These are phyloP conservation scores for Rhodocollybia butyracea DNA, from an alignment of 768 basidiomycete genomes.

Conservation along the genomic window DNA sequence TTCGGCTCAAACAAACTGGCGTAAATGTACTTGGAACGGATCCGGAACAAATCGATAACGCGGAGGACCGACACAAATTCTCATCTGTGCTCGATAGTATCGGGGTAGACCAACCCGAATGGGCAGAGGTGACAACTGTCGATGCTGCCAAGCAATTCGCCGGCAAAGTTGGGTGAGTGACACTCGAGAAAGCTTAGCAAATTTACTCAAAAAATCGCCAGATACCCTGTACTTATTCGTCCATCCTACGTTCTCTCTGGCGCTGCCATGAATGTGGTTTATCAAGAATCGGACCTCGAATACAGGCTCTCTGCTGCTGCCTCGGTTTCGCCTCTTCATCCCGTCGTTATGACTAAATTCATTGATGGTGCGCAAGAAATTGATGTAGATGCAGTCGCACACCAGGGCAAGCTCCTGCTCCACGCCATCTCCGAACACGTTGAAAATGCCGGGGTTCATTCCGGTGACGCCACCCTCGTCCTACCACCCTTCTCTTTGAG, in stretches of 20 bases:
- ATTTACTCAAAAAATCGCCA: constrained; percentile 22
- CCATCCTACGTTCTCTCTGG: constrained; percentile 98
- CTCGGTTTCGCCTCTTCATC: constrained; percentile 93
- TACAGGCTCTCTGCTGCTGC: constrained; percentile 97
- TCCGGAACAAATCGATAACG: constrained; percentile 91
- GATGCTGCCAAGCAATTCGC: constrained; percentile 93
- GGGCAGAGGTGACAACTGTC: constrained; percentile 87
- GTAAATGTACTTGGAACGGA: constrained; percentile 96
- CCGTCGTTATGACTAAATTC: constrained; percentile 98
- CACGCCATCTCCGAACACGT: constrained; percentile 98
- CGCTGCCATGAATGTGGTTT: constrained; percentile 98
- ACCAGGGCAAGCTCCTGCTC: constrained; percentile 87
- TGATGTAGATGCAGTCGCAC: constrained; percentile 94
- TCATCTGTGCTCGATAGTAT: constrained; percentile 93
- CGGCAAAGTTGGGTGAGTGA: constrained; percentile 68
- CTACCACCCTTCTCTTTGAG: constrained; percentile 88
- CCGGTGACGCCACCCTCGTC: constrained; percentile 96
- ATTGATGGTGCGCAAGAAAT: constrained; percentile 98
- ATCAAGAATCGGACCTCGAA: constrained; percentile 84
- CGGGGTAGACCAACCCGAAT: constrained; percentile 95
- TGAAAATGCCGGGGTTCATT: constrained; percentile 98
- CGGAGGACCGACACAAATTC: constrained; percentile 99
- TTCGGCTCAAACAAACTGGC: constrained; percentile 85
- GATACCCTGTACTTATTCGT: constrained; percentile 96
- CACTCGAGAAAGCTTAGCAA: neutral